Conservation (phyloP, 306 rosid species). For the Fragaria nilgerrensis region DNA sequence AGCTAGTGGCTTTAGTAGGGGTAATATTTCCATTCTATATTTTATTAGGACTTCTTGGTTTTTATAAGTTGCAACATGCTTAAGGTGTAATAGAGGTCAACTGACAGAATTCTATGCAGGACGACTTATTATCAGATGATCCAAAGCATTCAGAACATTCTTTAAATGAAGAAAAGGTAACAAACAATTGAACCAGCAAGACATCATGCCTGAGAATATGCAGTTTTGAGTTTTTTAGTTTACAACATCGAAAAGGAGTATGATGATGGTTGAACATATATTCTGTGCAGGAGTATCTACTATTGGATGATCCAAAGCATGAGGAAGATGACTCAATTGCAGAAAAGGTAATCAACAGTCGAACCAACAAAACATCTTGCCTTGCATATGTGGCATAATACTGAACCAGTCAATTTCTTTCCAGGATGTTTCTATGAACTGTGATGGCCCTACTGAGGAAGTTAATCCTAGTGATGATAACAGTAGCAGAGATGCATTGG, state of each 20-base stretch:
- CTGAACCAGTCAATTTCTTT: slow-evolving; percentile 1
- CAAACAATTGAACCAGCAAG: neutral
- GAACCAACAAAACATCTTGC: neutral
- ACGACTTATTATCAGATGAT: slow-evolving; percentile 22
- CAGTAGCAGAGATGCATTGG: slow-evolving; percentile 18
- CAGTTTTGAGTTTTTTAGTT: neutral
- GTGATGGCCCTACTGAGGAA: slow-evolving; percentile 32
- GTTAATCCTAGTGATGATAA: slow-evolving; percentile 19
- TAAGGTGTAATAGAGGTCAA: slow-evolving; percentile 1
- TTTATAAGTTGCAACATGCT: neutral
- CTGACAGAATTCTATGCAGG: slow-evolving; percentile 28
- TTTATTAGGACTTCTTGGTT: neutral
- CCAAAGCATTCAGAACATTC: slow-evolving; percentile 24
- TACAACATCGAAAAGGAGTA: too few relatives aligned
- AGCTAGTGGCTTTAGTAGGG: neutral
- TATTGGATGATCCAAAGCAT: slow-evolving; percentile 23
- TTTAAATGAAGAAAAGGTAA: slow-evolving; percentile 37
- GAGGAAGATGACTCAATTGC: slow-evolving; percentile 23
- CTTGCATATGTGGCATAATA: neutral
- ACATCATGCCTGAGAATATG: neutral
- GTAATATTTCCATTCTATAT: neutral
- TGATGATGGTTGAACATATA: slow-evolving; percentile 1
- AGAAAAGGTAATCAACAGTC: slow-evolving; percentile 36
- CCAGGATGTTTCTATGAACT: slow-evolving; percentile 36
- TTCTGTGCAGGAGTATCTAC: slow-evolving; percentile 33